Conservation (phyloP, 2,329 filamentous ascomycete species). For the Xylaria sp. region DNA sequence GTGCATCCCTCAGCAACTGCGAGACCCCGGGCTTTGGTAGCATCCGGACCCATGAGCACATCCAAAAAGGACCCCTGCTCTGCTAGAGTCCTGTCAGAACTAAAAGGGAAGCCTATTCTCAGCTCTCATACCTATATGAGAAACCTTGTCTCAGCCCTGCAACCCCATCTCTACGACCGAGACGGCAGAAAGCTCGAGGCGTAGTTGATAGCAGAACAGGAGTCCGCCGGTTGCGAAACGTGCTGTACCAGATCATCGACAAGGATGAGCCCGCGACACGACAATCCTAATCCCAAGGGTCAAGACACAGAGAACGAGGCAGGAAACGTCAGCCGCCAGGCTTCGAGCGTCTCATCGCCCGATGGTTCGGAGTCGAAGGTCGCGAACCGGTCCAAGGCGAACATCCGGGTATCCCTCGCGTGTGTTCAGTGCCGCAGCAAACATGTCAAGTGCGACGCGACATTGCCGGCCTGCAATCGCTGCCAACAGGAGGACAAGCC, state of each 20-base stretch:
- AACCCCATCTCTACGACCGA: constrained; percentile 8
- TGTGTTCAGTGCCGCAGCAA: constrained; percentile 53
- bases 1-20: background rate
- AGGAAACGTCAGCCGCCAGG: constrained; percentile 23
- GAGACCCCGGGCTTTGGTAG: constrained; percentile 1
- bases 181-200: constrained; percentile 11
- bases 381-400: constrained; percentile 35
- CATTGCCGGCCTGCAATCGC: constrained; percentile 45
- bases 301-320: constrained; percentile 21
- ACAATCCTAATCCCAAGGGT: constrained; percentile 19
- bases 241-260: background rate
- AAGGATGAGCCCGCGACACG: background rate
- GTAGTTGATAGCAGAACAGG: background rate
- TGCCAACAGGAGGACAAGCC: constrained; percentile 45
- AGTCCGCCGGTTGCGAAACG: background rate
- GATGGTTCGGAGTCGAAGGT: constrained; percentile 30
- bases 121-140: constrained; percentile 27
- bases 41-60: constrained; percentile 16
- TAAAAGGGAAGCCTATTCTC: constrained; percentile 25
- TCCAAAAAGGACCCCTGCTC: constrained; percentile 18
- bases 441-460: constrained; percentile 54
- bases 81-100: constrained; percentile 25
- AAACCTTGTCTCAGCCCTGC: constrained; percentile 21
- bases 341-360: constrained; percentile 28
- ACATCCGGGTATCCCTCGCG: constrained; percentile 46